Evolutionary conservation across 441 rosid species (phyloP).

Genomic region (Gossypium lobatum): DNA sequence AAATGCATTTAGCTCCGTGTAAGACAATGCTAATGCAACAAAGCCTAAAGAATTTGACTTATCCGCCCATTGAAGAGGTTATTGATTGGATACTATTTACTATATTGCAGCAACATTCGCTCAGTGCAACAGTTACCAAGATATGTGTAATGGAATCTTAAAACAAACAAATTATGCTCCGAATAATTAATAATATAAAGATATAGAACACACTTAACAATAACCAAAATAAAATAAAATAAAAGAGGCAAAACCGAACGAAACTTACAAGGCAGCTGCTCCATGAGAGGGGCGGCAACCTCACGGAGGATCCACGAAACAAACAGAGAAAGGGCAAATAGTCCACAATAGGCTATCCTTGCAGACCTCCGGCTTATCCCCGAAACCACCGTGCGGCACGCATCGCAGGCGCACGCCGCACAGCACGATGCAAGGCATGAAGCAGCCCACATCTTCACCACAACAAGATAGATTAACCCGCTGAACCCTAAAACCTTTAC

Average conservation of each 20-base stretch:
- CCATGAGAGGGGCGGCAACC: conserved; percentile 93
- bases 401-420: conserved; percentile 86
- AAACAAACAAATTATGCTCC: too few species aligned
- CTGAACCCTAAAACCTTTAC: conserved; percentile 1
- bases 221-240: too few species aligned
- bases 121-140: too few species aligned
- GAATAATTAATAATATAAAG: too few species aligned
- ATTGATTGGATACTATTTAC: too few species aligned
- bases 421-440: conserved; percentile 92
- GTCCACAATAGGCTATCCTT: conserved; percentile 88
- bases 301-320: conserved; percentile 89
- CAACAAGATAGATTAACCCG: conserved; percentile 5
- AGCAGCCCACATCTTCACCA: conserved; percentile 73
- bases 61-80: too few species aligned
- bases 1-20: background rate
- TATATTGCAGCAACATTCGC: too few species aligned
- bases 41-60: too few species aligned
- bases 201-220: too few species aligned
- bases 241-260: background rate
- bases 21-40: background rate
- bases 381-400: conserved; percentile 76
- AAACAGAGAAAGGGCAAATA: conserved; percentile 73
- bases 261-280: conserved; percentile 82
- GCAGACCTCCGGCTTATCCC: conserved; percentile 88
- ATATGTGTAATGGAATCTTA: too few species aligned